These are phyloP conservation scores for Leptographium lundbergii DNA, from an alignment of 2,329 filamentous ascomycete species.

Conservation along the genomic window DNA sequence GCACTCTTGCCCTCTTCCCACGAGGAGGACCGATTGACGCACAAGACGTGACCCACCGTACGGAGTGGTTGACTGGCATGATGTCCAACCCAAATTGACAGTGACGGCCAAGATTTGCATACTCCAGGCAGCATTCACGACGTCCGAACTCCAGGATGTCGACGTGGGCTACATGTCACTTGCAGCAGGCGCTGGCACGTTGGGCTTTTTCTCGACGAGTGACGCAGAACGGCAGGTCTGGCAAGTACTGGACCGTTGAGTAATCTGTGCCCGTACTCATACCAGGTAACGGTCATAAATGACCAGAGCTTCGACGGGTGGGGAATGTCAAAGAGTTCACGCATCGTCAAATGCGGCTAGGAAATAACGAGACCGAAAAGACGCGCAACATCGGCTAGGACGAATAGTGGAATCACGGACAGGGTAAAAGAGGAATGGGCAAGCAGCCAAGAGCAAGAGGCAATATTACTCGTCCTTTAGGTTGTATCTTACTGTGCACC, in stretches of 20 bases:
- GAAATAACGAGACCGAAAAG: background rate
- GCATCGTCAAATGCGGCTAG: background rate
- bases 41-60: background rate
- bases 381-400: background rate
- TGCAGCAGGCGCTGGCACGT: too few species aligned
- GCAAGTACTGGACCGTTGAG: too few species aligned
- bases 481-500: background rate
- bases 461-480: background rate
- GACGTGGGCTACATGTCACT: too few species aligned
- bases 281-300: too few species aligned
- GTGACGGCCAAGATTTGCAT: too few species aligned
- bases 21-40: background rate
- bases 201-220: too few species aligned
- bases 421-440: background rate
- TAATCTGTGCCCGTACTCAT: too few species aligned
- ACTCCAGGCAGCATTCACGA: too few species aligned
- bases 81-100: background rate
- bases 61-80: background rate
- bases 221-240: too few species aligned
- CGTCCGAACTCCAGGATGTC: too few species aligned
- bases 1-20: background rate
- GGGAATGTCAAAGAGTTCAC: background rate
- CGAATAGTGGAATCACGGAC: background rate
- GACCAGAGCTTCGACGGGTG: too few species aligned
- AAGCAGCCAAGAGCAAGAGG: background rate